Evolutionary conservation across 257 asterid genomes (phyloP).

Genomic region (Przewalskia tangutica): DNA sequence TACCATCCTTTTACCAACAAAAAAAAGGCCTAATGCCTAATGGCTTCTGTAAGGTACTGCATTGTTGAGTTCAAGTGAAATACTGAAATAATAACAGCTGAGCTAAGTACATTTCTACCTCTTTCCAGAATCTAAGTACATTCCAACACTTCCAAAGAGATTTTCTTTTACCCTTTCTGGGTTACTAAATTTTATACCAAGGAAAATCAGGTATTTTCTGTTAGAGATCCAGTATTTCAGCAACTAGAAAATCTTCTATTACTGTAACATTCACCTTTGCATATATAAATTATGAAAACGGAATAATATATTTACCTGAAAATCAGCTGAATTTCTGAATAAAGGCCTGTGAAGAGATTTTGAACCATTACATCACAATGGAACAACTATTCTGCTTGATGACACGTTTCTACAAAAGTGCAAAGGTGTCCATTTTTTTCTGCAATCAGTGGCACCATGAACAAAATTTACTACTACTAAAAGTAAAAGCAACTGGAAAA

Average conservation of each 20-base stretch:
- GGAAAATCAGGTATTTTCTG: background rate
- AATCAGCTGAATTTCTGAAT: background rate
- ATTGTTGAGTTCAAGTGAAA: background rate
- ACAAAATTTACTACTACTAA: too few relatives aligned
- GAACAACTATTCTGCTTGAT: background rate
- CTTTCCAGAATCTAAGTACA: background rate
- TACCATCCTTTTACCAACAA: too few relatives aligned
- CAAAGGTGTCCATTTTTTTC: background rate
- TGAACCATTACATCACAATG: background rate
- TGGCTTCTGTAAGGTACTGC: too few relatives aligned
- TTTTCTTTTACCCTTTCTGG: background rate
- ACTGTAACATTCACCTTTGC: background rate
- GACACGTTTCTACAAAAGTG: background rate
- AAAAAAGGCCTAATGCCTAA: too few relatives aligned
- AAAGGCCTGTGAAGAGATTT: background rate
- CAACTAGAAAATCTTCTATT: background rate
- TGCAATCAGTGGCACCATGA: background rate
- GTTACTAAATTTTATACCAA: background rate
- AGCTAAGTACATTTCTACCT: background rate
- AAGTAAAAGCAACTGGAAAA: background rate
- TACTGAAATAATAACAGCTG: background rate
- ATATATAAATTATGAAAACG: background rate
- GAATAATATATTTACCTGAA: background rate
- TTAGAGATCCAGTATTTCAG: background rate
- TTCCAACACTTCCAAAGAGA: background rate